A percentile compares a stretch with the other conserved stretches of the same genome.
phyloP scores from a whole-genome alignment of 2,329 filamentous ascomycete species.

The Sporothrix mexicana region DNA sequence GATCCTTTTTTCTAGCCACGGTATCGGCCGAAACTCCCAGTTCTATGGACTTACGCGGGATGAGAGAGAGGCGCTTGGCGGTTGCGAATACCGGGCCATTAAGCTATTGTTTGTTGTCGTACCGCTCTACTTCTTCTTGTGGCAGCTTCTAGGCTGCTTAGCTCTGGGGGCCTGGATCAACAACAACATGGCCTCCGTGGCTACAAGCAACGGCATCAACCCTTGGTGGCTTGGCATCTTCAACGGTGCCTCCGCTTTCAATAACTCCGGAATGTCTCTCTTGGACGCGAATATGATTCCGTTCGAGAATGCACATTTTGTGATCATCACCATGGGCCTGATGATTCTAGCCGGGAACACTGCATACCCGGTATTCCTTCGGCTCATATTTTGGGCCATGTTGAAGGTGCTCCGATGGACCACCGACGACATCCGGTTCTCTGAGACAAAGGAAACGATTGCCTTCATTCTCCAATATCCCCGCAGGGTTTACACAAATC shows the following conservation, averaged over 20 bases:
- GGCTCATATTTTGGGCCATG: slow-evolving; percentile 63
- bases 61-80: slow-evolving; percentile 64
- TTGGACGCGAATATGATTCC: slow-evolving; percentile 70
- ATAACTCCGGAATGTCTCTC: slow-evolving; percentile 73
- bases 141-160: slow-evolving; percentile 65
- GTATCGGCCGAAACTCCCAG: slow-evolving; percentile 58
- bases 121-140: slow-evolving; percentile 64
- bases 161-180: slow-evolving; percentile 67
- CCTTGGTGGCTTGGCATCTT: slow-evolving; percentile 74
- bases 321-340: slow-evolving; percentile 59
- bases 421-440: slow-evolving; percentile 47
- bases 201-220: slow-evolving; percentile 62
- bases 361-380: slow-evolving; percentile 67
- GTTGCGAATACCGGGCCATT: slow-evolving; percentile 68
- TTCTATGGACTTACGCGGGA: slow-evolving; percentile 59
- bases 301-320: slow-evolving; percentile 60
- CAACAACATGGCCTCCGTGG: slow-evolving; percentile 55
- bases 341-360: slow-evolving; percentile 70
- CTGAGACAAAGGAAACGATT: slow-evolving; percentile 56
- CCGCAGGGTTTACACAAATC: slow-evolving; percentile 64
- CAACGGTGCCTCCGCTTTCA: slow-evolving; percentile 71
- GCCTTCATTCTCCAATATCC: slow-evolving; percentile 62
- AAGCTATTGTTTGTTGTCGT: slow-evolving; percentile 64
- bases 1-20: slow-evolving; percentile 47
- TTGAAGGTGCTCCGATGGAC: slow-evolving; percentile 50